Conservation (phyloP, 805 yeast species). For the Starmerella khaoyaiensis region DNA sequence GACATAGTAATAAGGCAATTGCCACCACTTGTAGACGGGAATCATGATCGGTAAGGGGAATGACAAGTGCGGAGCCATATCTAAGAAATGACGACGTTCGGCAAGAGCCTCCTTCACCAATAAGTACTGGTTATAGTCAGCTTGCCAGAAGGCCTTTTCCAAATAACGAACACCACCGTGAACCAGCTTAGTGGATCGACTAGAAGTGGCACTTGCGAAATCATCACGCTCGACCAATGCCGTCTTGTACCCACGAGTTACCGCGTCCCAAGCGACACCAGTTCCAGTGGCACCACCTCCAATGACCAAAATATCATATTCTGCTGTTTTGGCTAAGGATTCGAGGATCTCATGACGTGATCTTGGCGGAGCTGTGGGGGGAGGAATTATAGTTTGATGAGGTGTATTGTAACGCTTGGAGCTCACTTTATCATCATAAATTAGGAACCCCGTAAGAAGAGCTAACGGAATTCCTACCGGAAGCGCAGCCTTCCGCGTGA, state of each 20-base stretch:
- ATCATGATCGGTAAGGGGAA: slow-evolving; percentile 81
- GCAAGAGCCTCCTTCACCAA: slow-evolving; percentile 79
- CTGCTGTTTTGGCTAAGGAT: slow-evolving; percentile 29
- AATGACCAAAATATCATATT: slow-evolving; percentile 69
- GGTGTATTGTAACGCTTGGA: slow-evolving; percentile 22
- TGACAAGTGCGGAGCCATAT: slow-evolving; percentile 86
- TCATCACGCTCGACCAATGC: slow-evolving; percentile 77
- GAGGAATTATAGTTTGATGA: slow-evolving; percentile 20
- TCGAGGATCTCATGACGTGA: slow-evolving; percentile 23
- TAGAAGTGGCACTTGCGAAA: slow-evolving; percentile 85
- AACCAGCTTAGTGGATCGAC: slow-evolving; percentile 90
- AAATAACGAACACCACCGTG: slow-evolving; percentile 95
- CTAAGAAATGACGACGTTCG: slow-evolving; percentile 73
- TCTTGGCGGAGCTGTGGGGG: slow-evolving; percentile 23
- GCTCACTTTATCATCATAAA: slow-evolving; percentile 21
- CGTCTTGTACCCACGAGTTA: slow-evolving; percentile 79
- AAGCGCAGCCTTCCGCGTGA: slow-evolving; percentile 16
- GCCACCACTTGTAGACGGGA: slow-evolving; percentile 95
- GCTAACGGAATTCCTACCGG: slow-evolving; percentile 21
- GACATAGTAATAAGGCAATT: slow-evolving; percentile 80
- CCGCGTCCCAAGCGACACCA: slow-evolving; percentile 86
- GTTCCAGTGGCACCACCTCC: slow-evolving; percentile 98
- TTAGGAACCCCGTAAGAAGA: slow-evolving; percentile 19
- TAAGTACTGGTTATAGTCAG: slow-evolving; percentile 79
- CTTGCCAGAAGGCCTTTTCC: slow-evolving; percentile 87